These are phyloP conservation scores for Xylaria intraflava DNA, from an alignment of 495 filamentous ascomycete genomes.

Conservation along the genomic window DNA sequence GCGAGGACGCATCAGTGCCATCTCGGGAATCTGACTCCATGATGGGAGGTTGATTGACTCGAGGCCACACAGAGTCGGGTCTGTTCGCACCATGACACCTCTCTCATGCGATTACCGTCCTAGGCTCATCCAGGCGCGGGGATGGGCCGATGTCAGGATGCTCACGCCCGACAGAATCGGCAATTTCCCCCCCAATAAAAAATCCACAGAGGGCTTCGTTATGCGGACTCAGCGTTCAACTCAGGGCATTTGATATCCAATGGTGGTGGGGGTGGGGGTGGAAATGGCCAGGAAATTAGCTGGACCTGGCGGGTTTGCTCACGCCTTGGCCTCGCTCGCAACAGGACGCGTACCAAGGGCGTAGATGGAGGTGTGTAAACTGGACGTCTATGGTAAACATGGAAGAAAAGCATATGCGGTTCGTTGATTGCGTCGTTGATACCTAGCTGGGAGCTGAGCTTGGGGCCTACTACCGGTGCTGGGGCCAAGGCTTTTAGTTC, in stretches of 20 bases:
- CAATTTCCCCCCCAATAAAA: neutral
- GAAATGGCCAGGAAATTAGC: neutral
- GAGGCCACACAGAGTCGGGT: slow-evolving; percentile 19
- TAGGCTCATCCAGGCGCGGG: slow-evolving; percentile 2
- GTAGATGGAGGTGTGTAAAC: neutral
- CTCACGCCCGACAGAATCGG: neutral
- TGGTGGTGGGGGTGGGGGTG: neutral
- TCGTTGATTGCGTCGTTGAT: no score
- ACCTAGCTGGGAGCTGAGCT: no score
- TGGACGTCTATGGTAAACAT: neutral
- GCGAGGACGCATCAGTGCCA: slow-evolving; percentile 53
- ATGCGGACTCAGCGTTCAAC: neutral
- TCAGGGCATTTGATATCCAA: neutral
- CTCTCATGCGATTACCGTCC: slow-evolving; percentile 4
- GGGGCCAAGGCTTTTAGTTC: no score
- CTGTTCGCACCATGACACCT: slow-evolving; percentile 23
- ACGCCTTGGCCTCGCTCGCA: neutral
- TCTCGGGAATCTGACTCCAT: slow-evolving; percentile 37
- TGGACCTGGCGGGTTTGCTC: neutral
- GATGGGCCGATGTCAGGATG: neutral
- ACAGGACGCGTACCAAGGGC: neutral
- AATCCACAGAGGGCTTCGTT: neutral
- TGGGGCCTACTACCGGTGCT: no score
- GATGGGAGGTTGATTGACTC: slow-evolving; percentile 17
- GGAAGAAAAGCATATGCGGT: neutral